Conservation (phyloP, 192 early-diverging fungal genomes). For the Coemansia sp. region DNA sequence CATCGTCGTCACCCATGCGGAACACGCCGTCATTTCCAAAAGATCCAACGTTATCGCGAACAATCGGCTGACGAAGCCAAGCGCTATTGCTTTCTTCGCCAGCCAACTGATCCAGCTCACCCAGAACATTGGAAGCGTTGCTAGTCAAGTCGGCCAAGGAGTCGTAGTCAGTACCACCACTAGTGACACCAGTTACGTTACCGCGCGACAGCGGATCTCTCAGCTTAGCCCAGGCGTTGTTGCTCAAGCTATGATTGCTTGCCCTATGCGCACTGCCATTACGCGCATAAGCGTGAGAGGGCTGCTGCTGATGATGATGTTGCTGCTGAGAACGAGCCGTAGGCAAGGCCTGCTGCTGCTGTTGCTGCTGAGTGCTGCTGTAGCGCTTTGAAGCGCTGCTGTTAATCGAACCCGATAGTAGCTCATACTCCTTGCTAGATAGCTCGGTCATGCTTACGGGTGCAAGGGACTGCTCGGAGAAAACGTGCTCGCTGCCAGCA, state of each 20-base stretch:
- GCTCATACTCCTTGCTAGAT: conserved; percentile 66
- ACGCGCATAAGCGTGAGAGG: conserved; percentile 24
- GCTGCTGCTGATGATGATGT: conserved; percentile 8
- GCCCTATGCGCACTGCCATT: conserved; percentile 20
- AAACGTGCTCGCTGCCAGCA: conserved; percentile 67
- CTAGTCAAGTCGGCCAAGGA: neutral
- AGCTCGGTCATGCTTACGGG: conserved; percentile 63
- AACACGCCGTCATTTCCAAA: conserved; percentile 74
- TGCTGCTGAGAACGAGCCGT: neutral
- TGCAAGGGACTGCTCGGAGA: conserved; percentile 58
- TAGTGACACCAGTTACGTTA: neutral
- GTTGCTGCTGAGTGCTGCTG: conserved; percentile 28
- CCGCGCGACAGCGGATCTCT: conserved; percentile 8
- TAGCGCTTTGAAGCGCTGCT: conserved; percentile 57
- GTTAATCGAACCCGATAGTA: conserved; percentile 53
- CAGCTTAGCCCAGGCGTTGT: conserved; percentile 11
- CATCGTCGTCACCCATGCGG: conserved; percentile 58
- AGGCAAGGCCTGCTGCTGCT: conserved; percentile 4
- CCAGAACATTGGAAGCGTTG: neutral
- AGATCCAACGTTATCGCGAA: conserved; percentile 62
- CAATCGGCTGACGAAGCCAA: conserved; percentile 60
- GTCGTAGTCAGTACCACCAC: neutral
- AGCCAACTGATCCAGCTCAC: conserved; percentile 7
- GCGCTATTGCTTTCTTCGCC: conserved; percentile 46
- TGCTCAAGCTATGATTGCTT: conserved; percentile 18